phyloP scores from a whole-genome alignment of 768 basidiomycete genomes.

The Boletus speciosus region DNA sequence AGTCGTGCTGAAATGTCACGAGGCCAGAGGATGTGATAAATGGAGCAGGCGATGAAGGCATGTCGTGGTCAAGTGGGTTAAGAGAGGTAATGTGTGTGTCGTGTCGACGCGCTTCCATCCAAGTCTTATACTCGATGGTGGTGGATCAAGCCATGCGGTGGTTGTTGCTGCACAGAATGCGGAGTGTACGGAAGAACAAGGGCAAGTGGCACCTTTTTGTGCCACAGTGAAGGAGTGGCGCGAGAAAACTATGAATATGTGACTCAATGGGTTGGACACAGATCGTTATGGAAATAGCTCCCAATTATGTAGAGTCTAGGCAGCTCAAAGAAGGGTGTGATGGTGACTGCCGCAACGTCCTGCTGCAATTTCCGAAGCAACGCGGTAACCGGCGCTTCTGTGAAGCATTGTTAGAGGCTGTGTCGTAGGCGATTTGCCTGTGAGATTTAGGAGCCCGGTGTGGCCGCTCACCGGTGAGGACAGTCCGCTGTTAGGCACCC shows the following conservation, averaged over 20 bases:
- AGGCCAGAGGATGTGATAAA: constrained; percentile 27
- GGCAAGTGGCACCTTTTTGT: constrained; percentile 12
- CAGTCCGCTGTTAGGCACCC: constrained; percentile 6
- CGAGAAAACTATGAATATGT: constrained; percentile 10
- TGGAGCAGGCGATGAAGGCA: constrained; percentile 26
- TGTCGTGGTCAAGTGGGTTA: constrained; percentile 16
- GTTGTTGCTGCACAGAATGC: constrained; percentile 18
- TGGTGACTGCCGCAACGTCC: constrained; percentile 15
- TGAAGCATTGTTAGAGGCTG: constrained; percentile 20
- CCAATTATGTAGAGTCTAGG: constrained; percentile 12
- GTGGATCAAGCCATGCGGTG: constrained; percentile 19
- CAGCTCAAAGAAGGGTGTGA: constrained; percentile 16
- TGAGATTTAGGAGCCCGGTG: constrained; percentile 12
- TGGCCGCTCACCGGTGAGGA: constrained; percentile 11
- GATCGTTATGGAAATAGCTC: constrained; percentile 17
- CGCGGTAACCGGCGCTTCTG: constrained; percentile 22
- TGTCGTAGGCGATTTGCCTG: constrained; percentile 11
- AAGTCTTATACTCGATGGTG: constrained; percentile 20
- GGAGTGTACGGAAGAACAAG: constrained; percentile 7
- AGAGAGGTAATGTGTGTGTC: constrained; percentile 18
- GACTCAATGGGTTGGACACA: constrained; percentile 6
- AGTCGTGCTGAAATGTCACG: constrained; percentile 27
- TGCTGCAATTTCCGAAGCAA: constrained; percentile 26
- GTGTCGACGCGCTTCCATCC: background rate
- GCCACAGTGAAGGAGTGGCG: constrained; percentile 14